Evolutionary conservation across 2,329 filamentous ascomycete genomes (phyloP).

Genomic region (Ceratocystis eucalypticola): DNA sequence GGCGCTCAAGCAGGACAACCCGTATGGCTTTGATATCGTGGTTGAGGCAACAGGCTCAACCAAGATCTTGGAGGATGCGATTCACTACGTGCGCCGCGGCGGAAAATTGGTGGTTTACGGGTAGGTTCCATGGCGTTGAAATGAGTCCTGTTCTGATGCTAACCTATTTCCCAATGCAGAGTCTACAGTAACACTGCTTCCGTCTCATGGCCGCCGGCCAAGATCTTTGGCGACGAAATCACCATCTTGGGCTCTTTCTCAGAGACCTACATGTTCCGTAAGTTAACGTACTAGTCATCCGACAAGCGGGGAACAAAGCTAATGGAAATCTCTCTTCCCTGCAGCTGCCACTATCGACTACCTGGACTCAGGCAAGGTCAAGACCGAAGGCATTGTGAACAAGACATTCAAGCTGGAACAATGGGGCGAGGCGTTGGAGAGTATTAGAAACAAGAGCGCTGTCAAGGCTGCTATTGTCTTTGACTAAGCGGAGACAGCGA

Average conservation of each 20-base stretch:
- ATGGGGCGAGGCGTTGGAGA: constrained; percentile 55
- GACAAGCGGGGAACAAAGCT: not conserved
- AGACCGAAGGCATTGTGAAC: constrained; percentile 56
- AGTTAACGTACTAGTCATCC: constrained; percentile 20
- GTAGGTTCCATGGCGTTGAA: constrained; percentile 20
- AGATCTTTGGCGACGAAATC: constrained; percentile 57
- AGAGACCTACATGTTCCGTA: constrained; percentile 58
- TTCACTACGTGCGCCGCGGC: constrained; percentile 57
- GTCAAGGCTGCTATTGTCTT: constrained; percentile 65
- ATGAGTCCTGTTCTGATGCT: not conserved
- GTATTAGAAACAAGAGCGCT: constrained; percentile 57
- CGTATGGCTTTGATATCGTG: constrained; percentile 60
- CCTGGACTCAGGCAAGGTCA: constrained; percentile 46
- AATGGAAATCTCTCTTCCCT: not conserved
- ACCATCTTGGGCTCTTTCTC: constrained; percentile 62
- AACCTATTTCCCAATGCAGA: constrained; percentile 24
- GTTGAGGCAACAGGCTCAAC: constrained; percentile 57
- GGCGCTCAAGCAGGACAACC: constrained; percentile 49
- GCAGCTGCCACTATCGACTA: constrained; percentile 36
- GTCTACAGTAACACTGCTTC: constrained; percentile 51
- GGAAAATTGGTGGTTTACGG: constrained; percentile 59
- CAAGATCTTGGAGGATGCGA: constrained; percentile 55
- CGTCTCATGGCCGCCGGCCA: constrained; percentile 55
- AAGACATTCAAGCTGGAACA: constrained; percentile 61
- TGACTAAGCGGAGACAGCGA: constrained; percentile 28